Evolutionary conservation across 1,139 yeast species (phyloP), one percentile per base, ranked within the genome.

Genomic region (Geotrichum phurueaensis): DNA sequence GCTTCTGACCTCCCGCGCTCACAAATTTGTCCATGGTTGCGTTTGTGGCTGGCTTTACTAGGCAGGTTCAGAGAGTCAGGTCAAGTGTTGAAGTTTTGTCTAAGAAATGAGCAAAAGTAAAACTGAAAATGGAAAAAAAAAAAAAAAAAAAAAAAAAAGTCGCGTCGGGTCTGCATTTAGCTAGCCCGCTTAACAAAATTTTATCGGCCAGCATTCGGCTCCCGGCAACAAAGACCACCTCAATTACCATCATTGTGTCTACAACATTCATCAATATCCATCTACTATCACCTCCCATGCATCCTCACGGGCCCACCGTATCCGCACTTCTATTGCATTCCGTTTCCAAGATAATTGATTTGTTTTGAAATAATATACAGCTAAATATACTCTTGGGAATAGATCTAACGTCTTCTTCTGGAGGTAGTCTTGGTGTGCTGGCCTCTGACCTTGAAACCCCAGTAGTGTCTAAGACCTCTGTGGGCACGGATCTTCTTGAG

Each of bases 401-500:
- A 33, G 15, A 33, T n/a, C 15, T 82, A 54, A 45, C 52, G 84
- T 73, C 85, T 86, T 76, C 94, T 90, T 85, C 99, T 91, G 80
- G 97, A 96, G 76, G 99, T 94, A 80, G 98, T 92, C 89, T 94
- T 94, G 87, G 99, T 94, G 85, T 94, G 99, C 87, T 92, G 98
- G 85, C 98, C 98, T 87, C 98, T 91, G 73, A 83, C 86, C 79
- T 84, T 84, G 72, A 77, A 73, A 66, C 98, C 98, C 98, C 98
- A 95, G 95, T 87, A 92, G 87, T 94, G 99, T 87, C 99, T 90
- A 81, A 94, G 89, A 92, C 99, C 99, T 84, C 98, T 89, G 95
- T 94, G 99, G 77, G 98, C 85, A 87, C 98, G 94, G 87, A 95
- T 94, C 85, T 95, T 94, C 96, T 95, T 95, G 82, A 94, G 87